These are phyloP conservation scores for Silene uniflora DNA, from an alignment of 148 eudicot species.

Conservation along the genomic window DNA sequence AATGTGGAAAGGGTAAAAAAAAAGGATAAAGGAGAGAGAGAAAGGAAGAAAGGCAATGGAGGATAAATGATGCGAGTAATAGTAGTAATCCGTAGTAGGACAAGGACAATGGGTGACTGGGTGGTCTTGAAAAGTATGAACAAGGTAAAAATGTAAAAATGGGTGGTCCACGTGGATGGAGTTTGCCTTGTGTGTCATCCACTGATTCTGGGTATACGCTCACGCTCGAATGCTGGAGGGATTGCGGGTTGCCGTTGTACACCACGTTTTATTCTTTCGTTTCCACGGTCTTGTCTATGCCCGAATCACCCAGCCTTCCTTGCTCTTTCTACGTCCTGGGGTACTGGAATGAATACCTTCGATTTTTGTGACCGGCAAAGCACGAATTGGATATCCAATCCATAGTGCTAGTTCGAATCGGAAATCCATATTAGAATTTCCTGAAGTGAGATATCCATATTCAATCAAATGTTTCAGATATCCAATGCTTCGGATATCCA, in stretches of 20 bases:
- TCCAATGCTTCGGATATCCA: no score
- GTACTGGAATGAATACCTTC: no score
- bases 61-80: neutral
- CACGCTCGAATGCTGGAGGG: slow-evolving; percentile 21
- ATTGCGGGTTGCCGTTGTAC: slow-evolving; percentile 30
- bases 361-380: no score
- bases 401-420: no score
- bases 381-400: no score
- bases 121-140: neutral
- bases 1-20: neutral
- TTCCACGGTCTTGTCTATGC: neutral
- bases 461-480: no score
- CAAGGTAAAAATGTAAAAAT: neutral
- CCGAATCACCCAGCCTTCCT: no score
- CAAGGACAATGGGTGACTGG: neutral
- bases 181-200: slow-evolving; percentile 25
- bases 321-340: no score
- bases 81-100: neutral
- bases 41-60: neutral
- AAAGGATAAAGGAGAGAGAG: neutral
- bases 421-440: no score
- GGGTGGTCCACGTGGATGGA: slow-evolving; percentile 44
- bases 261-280: slow-evolving; percentile 33
- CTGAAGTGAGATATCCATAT: no score
- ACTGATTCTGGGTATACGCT: slow-evolving; percentile 1